A percentile compares a stretch with the other conserved stretches of the same genome.
phyloP scores from a whole-genome alignment of 176 grass and related monocot genomes.

The Eragrostis nindensis region DNA sequence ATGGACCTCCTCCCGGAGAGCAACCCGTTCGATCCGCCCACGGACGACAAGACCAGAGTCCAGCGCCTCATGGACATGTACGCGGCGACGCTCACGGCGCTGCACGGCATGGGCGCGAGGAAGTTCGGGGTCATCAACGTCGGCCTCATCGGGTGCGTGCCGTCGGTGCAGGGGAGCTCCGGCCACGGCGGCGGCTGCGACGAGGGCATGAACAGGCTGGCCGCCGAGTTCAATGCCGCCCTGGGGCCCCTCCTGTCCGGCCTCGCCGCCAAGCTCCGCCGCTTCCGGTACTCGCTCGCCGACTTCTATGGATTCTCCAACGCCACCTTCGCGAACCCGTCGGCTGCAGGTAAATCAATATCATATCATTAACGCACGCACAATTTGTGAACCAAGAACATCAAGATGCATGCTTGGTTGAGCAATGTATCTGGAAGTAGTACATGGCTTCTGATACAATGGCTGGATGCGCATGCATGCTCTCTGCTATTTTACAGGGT shows the following conservation, averaged over 20 bases:
- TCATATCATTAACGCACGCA: no score
- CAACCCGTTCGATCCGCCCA: background rate
- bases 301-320: slow-evolving; percentile 21
- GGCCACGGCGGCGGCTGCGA: background rate
- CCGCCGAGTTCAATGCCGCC: slow-evolving; percentile 26
- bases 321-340: background rate
- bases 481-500: background rate
- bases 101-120: slow-evolving; percentile 43
- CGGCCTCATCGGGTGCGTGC: slow-evolving; percentile 29
- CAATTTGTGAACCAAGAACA: background rate
- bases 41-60: background rate
- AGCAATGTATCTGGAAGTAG: no score
- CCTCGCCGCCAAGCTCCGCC: background rate
- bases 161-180: background rate
- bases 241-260: background rate
- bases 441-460: background rate
- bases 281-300: slow-evolving; percentile 24
- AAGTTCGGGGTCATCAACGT: slow-evolving; percentile 31
- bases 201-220: slow-evolving; percentile 10
- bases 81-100: background rate
- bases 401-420: no score
- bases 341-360: background rate
- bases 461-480: background rate
- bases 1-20: slow-evolving; percentile 28
- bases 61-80: background rate